Evolutionary conservation across 345 rosid genomes (phyloP).

Genomic region (Eucalyptus coolabah): DNA sequence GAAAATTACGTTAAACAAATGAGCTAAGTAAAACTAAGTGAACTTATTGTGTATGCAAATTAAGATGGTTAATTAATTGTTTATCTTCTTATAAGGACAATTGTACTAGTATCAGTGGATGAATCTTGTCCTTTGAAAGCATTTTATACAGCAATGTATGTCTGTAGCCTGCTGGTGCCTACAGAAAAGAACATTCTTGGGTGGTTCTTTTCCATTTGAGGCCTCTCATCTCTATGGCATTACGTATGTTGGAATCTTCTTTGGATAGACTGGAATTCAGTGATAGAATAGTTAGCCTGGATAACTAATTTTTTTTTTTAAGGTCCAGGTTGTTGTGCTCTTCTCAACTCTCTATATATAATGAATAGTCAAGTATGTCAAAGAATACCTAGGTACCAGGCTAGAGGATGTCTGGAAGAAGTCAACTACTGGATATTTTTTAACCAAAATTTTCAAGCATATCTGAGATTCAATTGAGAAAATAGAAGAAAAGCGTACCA

Average conservation of each 20-base stretch:
- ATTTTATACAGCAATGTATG: neutral
- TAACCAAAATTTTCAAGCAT: neutral
- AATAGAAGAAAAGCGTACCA: neutral
- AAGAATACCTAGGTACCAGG: neutral
- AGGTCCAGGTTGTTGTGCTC: neutral
- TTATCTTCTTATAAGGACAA: neutral
- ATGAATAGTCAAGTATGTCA: neutral
- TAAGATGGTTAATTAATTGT: neutral
- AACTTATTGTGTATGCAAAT: neutral
- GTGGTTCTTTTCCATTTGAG: neutral
- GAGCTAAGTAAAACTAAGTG: neutral
- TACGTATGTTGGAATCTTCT: neutral
- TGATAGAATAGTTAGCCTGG: neutral
- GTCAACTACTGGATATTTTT: neutral
- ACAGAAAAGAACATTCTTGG: neutral
- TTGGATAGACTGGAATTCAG: neutral
- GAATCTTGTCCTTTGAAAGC: neutral
- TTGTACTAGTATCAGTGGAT: neutral
- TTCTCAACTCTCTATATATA: neutral
- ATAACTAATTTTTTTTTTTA: neutral
- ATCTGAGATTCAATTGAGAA: neutral
- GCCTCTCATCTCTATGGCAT: neutral
- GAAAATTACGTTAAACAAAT: neutral
- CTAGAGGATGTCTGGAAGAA: neutral
- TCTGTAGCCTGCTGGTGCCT: neutral